These are phyloP conservation scores for Tolypocladium tropicale DNA, from an alignment of 2,329 filamentous ascomycete genomes.

Conservation along the genomic window DNA sequence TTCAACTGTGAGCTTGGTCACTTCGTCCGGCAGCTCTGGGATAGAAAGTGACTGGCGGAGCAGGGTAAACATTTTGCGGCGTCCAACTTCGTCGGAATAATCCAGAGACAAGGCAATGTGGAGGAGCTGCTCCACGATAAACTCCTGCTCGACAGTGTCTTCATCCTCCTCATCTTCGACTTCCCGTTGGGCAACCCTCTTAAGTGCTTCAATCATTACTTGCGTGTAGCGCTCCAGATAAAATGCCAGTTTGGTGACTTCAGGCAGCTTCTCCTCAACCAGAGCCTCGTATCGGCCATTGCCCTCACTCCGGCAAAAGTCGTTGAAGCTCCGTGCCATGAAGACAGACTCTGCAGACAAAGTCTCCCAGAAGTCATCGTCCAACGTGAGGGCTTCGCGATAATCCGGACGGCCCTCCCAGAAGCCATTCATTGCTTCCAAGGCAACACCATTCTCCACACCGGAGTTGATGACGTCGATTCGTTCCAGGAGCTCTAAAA, in stretches of 20 bases:
- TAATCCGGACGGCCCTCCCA: slow-evolving; percentile 90
- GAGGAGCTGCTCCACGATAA: slow-evolving; percentile 89
- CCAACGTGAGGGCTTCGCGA: slow-evolving; percentile 59
- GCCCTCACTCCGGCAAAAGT: slow-evolving; percentile 71
- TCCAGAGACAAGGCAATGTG: slow-evolving; percentile 87
- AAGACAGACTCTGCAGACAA: slow-evolving; percentile 81
- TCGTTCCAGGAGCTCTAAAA: slow-evolving; percentile 84
- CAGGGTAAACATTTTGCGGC: slow-evolving; percentile 90
- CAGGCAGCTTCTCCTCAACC: slow-evolving; percentile 87
- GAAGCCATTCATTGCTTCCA: slow-evolving; percentile 91
- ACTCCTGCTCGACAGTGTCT: slow-evolving; percentile 82
- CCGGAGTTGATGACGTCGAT: slow-evolving; percentile 90
- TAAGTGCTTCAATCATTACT: slow-evolving; percentile 55
- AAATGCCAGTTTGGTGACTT: slow-evolving; percentile 84
- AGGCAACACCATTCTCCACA: slow-evolving; percentile 77
- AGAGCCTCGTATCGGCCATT: slow-evolving; percentile 66
- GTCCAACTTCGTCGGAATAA: slow-evolving; percentile 94
- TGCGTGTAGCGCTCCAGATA: slow-evolving; percentile 73
- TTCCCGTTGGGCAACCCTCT: slow-evolving; percentile 43
- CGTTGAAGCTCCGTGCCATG: slow-evolving; percentile 84
- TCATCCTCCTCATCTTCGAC: slow-evolving; percentile 56
- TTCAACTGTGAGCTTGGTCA: slow-evolving; percentile 78
- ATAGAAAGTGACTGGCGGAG: slow-evolving; percentile 78
- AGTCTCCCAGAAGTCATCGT: slow-evolving; percentile 70
- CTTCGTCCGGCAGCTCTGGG: slow-evolving; percentile 81